Percentiles rank a stretch among this genome's conserved stretches.
Conservation (phyloP, 352 stramenopile species). For the Pythium apleroticum region DNA sequence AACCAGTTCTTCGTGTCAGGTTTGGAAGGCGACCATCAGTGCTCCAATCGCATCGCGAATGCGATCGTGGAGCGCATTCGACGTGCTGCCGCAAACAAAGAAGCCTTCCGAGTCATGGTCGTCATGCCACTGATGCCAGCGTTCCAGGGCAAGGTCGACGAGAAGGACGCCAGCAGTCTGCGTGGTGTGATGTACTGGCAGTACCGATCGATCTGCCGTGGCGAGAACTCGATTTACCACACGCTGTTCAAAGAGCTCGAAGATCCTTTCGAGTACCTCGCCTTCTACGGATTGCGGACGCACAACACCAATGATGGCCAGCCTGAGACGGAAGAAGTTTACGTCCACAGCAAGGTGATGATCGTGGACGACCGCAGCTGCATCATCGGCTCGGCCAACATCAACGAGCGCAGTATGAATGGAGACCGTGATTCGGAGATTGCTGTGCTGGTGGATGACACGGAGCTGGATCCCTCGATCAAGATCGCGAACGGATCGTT, state of each 20-base stretch:
- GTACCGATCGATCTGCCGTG: constrained; percentile 83
- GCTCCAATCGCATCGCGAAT: constrained; percentile 83
- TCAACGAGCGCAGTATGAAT: constrained; percentile 88
- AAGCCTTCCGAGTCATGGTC: constrained; percentile 84
- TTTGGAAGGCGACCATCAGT: constrained; percentile 76
- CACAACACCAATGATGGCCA: constrained; percentile 42
- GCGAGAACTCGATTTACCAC: constrained; percentile 81
- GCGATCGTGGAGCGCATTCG: constrained; percentile 76
- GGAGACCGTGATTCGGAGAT: constrained; percentile 87
- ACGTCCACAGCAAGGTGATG: constrained; percentile 92
- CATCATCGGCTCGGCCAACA: constrained; percentile 87
- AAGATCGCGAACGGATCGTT: constrained; percentile 44
- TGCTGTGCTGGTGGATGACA: constrained; percentile 81
- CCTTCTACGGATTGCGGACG: constrained; percentile 80
- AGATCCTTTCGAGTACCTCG: constrained; percentile 87
- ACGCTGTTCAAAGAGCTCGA: constrained; percentile 75
- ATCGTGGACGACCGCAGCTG: constrained; percentile 79
- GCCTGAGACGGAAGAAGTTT: constrained; percentile 74
- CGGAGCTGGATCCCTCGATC: constrained; percentile 59
- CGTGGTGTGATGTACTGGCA: constrained; percentile 88
- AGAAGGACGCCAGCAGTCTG: constrained; percentile 81
- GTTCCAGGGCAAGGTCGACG: constrained; percentile 75
- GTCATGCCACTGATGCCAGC: constrained; percentile 82
- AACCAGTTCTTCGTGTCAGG: constrained; percentile 91
- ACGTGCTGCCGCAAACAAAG: constrained; percentile 74